phyloP scores from a whole-genome alignment of 2,329 filamentous ascomycete genomes.

The Fusarium veterinarium region DNA sequence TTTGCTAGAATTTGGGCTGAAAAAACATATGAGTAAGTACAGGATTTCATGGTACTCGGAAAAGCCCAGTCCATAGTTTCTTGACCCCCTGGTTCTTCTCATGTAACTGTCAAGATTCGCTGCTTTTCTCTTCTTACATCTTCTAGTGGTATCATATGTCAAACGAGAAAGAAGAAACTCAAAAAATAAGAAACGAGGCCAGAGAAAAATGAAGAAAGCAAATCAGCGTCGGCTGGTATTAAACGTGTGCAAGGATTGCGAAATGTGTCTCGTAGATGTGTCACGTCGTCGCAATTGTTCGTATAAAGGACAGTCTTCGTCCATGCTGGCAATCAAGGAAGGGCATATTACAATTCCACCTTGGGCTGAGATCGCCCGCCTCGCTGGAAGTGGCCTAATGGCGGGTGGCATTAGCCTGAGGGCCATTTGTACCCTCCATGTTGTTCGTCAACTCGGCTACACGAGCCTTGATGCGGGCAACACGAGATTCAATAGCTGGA shows the following conservation, averaged over 20 bases:
- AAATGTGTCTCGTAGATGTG: slow-evolving; percentile 40
- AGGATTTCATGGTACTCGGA: slow-evolving; percentile 23
- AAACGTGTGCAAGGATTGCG: slow-evolving; percentile 37
- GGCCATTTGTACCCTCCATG: slow-evolving; percentile 69
- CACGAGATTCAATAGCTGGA: slow-evolving; percentile 93
- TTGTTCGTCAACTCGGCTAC: slow-evolving; percentile 93
- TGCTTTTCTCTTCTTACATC: slow-evolving; percentile 42
- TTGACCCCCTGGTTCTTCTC: slow-evolving; percentile 23
- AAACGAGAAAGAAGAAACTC: slow-evolving; percentile 31
- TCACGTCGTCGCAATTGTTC: slow-evolving; percentile 27
- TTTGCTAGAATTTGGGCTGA: slow-evolving; percentile 17
- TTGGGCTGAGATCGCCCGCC: slow-evolving; percentile 1
- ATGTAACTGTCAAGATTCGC: slow-evolving; percentile 35
- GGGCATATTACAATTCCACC: slow-evolving; percentile 8
- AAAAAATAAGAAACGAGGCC: slow-evolving; percentile 29
- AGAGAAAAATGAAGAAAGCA: slow-evolving; percentile 40
- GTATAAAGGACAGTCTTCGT: slow-evolving; percentile 26
- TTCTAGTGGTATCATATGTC: slow-evolving; percentile 49
- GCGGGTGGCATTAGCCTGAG: slow-evolving; percentile 44
- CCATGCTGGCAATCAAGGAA: slow-evolving; percentile 18
- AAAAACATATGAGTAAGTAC: slow-evolving; percentile 38
- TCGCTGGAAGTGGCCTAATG: slow-evolving; percentile 22
- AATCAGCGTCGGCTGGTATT: slow-evolving; percentile 43
- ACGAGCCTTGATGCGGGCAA: slow-evolving; percentile 96
- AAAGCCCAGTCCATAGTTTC: slow-evolving; percentile 12